Evolutionary conservation across 176 grass and related monocot species (phyloP).

Genomic region (Saccharum officinarum): DNA sequence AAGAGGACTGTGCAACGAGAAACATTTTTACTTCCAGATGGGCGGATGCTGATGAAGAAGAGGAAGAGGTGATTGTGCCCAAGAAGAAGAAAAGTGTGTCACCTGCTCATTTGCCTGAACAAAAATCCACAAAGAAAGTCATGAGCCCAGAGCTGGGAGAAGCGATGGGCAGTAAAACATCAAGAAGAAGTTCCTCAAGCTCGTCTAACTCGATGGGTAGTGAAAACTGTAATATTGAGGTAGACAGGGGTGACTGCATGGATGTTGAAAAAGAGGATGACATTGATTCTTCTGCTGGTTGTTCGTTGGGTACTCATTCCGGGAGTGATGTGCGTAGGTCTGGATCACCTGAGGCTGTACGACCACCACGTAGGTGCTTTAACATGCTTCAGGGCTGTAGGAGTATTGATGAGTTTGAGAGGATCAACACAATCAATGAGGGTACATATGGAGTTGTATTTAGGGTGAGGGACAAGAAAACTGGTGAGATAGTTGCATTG

Average conservation of each 20-base stretch:
- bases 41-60: conserved; percentile 55
- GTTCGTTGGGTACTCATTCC: conserved; percentile 12
- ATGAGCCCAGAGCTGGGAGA: conserved; percentile 55
- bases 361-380: conserved; percentile 52
- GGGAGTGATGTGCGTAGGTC: conserved; percentile 37
- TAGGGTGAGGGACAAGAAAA: conserved; percentile 88
- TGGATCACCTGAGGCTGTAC: conserved; percentile 45
- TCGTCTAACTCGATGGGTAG: conserved; percentile 46
- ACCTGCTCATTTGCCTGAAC: conserved; percentile 23
- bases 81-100: conserved; percentile 50
- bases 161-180: conserved; percentile 39
- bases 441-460: conserved; percentile 96
- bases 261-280: conserved; percentile 37
- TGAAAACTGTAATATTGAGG: conserved; percentile 32
- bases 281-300: conserved; percentile 30
- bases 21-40: conserved; percentile 84
- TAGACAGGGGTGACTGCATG: conserved; percentile 35
- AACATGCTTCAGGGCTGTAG: conserved; percentile 94
- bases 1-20: conserved; percentile 43
- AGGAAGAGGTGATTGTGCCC: conserved; percentile 31
- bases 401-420: conserved; percentile 91
- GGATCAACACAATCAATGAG: conserved; percentile 90
- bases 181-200: conserved; percentile 40
- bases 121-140: conserved; percentile 32
- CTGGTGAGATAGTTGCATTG: conserved; percentile 85